phyloP scores from a whole-genome alignment of 2,329 filamentous ascomycete genomes.

The Beauveria australis region DNA sequence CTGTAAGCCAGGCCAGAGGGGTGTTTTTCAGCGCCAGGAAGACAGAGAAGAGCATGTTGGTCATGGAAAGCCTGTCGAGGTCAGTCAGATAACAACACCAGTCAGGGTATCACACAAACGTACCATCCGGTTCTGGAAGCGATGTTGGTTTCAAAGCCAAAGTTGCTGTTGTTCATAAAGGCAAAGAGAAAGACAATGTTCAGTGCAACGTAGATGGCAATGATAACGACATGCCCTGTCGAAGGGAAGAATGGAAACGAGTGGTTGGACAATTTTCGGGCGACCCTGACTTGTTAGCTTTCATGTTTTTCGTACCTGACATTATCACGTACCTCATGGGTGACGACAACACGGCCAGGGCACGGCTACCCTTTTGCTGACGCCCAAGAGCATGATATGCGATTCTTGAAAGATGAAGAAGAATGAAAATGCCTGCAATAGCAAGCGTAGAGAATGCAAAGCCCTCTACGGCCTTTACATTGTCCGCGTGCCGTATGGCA shows the following conservation, averaged over 20 bases:
- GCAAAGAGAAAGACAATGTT: slow-evolving; percentile 27
- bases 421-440: background rate
- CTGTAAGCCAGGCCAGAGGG: slow-evolving; percentile 42
- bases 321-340: background rate
- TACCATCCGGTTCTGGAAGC: slow-evolving; percentile 32
- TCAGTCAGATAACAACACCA: background rate
- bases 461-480: slow-evolving; percentile 2
- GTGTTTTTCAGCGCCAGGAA: slow-evolving; percentile 52
- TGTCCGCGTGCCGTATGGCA: background rate
- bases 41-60: slow-evolving; percentile 43
- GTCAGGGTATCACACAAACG: slow-evolving; percentile 3
- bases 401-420: background rate
- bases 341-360: background rate
- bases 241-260: slow-evolving; percentile 22
- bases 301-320: background rate
- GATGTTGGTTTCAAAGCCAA: slow-evolving; percentile 25
- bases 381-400: background rate
- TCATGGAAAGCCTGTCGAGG: slow-evolving; percentile 27
- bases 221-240: slow-evolving; percentile 23
- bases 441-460: slow-evolving; percentile 1
- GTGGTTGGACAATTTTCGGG: slow-evolving; percentile 20
- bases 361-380: background rate
- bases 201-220: slow-evolving; percentile 23
- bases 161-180: slow-evolving; percentile 23
- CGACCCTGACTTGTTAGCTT: slow-evolving; percentile 16